These are phyloP conservation scores for Luffa acutangula DNA, from an alignment of 306 rosid genomes.

Conservation along the genomic window DNA sequence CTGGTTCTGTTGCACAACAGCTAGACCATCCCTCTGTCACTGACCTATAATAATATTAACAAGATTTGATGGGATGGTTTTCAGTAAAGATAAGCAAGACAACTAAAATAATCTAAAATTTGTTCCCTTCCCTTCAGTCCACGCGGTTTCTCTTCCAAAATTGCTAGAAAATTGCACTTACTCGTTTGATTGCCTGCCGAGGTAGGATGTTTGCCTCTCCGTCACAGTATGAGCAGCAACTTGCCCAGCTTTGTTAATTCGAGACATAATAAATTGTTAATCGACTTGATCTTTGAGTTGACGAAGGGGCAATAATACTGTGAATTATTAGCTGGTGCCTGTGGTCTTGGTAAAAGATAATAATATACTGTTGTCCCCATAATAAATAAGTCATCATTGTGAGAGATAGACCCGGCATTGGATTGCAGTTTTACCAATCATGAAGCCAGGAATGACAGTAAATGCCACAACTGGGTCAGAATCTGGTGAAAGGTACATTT, in stretches of 20 bases:
- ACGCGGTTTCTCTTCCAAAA: conserved; percentile 5
- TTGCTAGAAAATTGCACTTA: conserved; percentile 2
- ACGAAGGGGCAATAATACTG: background rate
- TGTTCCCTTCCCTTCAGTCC: background rate
- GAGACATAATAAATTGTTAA: background rate
- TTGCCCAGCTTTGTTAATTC: background rate
- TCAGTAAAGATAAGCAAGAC: background rate
- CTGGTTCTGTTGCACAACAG: conserved; percentile 6
- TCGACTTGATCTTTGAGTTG: conserved; percentile 1
- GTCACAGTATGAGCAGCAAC: background rate
- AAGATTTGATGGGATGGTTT: conserved; percentile 8
- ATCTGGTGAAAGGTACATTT: conserved; percentile 29
- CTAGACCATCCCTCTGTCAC: conserved; percentile 9
- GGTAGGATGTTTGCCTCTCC: conserved; percentile 3
- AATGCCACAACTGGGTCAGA: conserved; percentile 61
- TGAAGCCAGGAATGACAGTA: conserved; percentile 83
- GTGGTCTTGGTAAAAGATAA: background rate
- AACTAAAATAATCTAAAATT: background rate
- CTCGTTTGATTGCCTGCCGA: background rate
- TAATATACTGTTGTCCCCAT: conserved; percentile 22
- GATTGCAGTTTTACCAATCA: conserved; percentile 55
- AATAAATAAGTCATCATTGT: conserved; percentile 19
- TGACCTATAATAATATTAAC: conserved; percentile 6
- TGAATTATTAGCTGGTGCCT: background rate
- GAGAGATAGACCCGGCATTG: conserved; percentile 84